phyloP scores from a whole-genome alignment of 2,329 filamentous ascomycete genomes.

The Botryotinia narcissicola region DNA sequence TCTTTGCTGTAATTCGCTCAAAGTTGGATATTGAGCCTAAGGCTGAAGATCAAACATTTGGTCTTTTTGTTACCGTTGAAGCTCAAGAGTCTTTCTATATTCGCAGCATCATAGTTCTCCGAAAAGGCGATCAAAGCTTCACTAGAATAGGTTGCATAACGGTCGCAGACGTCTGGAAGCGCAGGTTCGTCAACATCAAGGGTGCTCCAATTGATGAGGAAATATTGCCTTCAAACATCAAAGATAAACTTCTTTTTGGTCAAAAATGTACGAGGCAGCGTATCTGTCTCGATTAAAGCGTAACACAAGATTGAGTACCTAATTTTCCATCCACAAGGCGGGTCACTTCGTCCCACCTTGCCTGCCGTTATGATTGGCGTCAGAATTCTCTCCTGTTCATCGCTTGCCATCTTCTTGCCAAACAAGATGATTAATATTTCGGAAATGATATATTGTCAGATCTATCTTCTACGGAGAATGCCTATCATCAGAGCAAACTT shows the following conservation, averaged over 20 bases:
- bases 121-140: neutral
- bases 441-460: neutral
- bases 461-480: neutral
- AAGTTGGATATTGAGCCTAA: neutral
- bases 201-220: neutral
- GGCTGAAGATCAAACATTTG: neutral
- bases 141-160: neutral
- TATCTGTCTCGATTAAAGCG: neutral
- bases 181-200: neutral
- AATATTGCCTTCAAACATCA: neutral
- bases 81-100: neutral
- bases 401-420: neutral
- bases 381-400: neutral
- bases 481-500: neutral
- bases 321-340: neutral
- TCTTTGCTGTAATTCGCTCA: neutral
- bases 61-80: neutral
- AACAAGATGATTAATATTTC: neutral
- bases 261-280: neutral
- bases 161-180: neutral
- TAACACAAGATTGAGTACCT: neutral
- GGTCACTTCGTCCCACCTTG: neutral
- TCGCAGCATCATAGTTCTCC: neutral
- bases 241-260: neutral
- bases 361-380: neutral